Base-by-base conservation (phyloP, 2,329 filamentous ascomycete genomes). In the Penicillium frequentans region DNA sequence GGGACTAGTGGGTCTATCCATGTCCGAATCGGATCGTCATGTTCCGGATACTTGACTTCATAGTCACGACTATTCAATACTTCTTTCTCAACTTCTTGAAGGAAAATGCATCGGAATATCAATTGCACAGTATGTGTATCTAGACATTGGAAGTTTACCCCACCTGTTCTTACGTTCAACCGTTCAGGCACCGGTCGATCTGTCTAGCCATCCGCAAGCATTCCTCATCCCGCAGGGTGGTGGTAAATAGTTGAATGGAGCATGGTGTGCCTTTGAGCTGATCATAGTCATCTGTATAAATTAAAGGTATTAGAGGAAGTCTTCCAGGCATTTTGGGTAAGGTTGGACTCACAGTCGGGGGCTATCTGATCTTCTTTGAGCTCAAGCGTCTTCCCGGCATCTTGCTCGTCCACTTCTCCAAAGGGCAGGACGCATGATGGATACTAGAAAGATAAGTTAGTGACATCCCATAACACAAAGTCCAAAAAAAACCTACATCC, bases 391-490 rank as follows among this genome's bases (percentile, higher is more conserved):
- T 59, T 33, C 4, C 49, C 21, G 5, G 58, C 56, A 57, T 66
- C 63, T 7, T 43, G 14, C 24, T 54, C 57, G 9, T 48, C 48
- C 7, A 65, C 62, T 26, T 60, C 45, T 16, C 63, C 63, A 51
- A 75, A 79, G 0, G 79, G 79, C 49, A 84, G 69, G 2, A 81
- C 75, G 4, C 76, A 80, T 1, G 79, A 73, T 4, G 82, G 81
- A 63, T 80, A 83, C 77, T 81, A 52, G 5, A 57, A 39, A 39
- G 10, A 5, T 14, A 7, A 14, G 14, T 35, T 49, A 49, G 29
- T n/a, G 37, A 16, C 6, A 10, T 37, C 9, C n/a, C 14, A 16
- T 16, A 33, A 6, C n/a, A n/a, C 16, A 23, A 23, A 29, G 21
- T 26, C 29, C 5, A 5, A 19, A 14, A 3, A 21, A 3, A 49